Conservation (phyloP, 495 filamentous ascomycete genomes). For the Opeltia flavorubescens region DNA sequence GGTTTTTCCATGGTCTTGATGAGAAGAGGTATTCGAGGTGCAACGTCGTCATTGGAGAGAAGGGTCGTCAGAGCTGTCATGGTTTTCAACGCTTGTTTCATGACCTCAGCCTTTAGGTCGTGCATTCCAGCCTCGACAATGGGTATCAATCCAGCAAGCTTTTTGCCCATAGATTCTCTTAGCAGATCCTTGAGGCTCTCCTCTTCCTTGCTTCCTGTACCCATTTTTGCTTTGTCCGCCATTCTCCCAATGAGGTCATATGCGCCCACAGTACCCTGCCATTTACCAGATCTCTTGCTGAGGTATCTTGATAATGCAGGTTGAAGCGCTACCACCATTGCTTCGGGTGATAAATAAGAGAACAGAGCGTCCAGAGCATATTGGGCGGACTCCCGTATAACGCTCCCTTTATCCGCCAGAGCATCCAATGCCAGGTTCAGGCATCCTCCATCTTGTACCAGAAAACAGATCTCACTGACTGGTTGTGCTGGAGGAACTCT, state of each 20-base stretch:
- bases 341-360: slow-evolving; percentile 60
- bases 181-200: slow-evolving; percentile 75
- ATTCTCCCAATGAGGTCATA: slow-evolving; percentile 71
- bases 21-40: slow-evolving; percentile 79
- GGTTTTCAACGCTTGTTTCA: slow-evolving; percentile 76
- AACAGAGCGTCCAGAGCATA: slow-evolving; percentile 91
- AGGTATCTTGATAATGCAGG: slow-evolving; percentile 62
- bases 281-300: slow-evolving; percentile 70
- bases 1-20: slow-evolving; percentile 94
- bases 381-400: slow-evolving; percentile 81
- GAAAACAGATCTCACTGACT: slow-evolving; percentile 65
- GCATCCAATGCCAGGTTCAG: slow-evolving; percentile 65
- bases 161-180: slow-evolving; percentile 82
- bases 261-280: slow-evolving; percentile 87
- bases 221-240: slow-evolving; percentile 84
- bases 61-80: slow-evolving; percentile 85
- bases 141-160: slow-evolving; percentile 79
- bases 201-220: slow-evolving; percentile 62
- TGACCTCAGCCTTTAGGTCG: slow-evolving; percentile 81
- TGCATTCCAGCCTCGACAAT: slow-evolving; percentile 90
- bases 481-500: slow-evolving; percentile 65
- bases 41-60: slow-evolving; percentile 93
- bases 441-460: slow-evolving; percentile 64
- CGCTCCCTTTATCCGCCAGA: slow-evolving; percentile 75
- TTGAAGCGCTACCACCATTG: slow-evolving; percentile 63